A percentile compares a stretch with the other conserved stretches of the same genome.
Evolutionary conservation across 148 eudicot genomes (phyloP).

Genomic region (Pouteria glomerata): DNA sequence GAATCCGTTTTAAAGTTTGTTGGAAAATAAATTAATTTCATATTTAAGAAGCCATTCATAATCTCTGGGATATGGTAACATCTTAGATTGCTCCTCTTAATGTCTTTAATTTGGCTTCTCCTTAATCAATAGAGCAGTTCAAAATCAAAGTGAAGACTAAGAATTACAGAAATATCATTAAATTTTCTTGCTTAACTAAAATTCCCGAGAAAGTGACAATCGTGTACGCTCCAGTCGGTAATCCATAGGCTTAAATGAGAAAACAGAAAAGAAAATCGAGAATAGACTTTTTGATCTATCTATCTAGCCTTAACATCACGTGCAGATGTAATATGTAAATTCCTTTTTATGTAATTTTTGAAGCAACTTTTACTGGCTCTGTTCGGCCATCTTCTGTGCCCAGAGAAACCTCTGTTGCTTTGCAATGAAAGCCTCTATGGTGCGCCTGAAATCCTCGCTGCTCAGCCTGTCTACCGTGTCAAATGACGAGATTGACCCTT

Average conservation of each 20-base stretch:
- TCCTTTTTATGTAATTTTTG: too few species aligned
- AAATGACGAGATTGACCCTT: background rate
- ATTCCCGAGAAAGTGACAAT: background rate
- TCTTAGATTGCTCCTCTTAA: too few species aligned
- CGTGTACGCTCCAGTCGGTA: constrained; percentile 7
- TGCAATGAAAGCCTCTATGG: constrained; percentile 56
- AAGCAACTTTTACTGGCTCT: background rate
- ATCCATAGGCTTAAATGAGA: background rate
- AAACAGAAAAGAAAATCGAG: background rate
- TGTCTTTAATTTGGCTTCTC: too few species aligned
- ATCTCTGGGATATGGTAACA: too few species aligned
- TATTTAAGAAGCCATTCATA: too few species aligned
- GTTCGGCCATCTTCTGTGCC: constrained; percentile 29
- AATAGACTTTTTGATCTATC: too few species aligned
- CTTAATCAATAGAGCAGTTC: too few species aligned
- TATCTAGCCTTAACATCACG: background rate
- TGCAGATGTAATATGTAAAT: background rate
- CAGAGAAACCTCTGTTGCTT: constrained; percentile 31
- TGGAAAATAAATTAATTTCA: too few species aligned
- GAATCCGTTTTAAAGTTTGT: too few species aligned
- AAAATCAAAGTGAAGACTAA: too few species aligned
- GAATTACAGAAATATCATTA: background rate
- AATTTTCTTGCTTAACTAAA: too few species aligned
- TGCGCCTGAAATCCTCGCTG: constrained; percentile 56
- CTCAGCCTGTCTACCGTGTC: constrained; percentile 46